Evolutionary conservation across 192 early-diverging fungal species (phyloP).

Genomic region (Dimargaris cristalligena): DNA sequence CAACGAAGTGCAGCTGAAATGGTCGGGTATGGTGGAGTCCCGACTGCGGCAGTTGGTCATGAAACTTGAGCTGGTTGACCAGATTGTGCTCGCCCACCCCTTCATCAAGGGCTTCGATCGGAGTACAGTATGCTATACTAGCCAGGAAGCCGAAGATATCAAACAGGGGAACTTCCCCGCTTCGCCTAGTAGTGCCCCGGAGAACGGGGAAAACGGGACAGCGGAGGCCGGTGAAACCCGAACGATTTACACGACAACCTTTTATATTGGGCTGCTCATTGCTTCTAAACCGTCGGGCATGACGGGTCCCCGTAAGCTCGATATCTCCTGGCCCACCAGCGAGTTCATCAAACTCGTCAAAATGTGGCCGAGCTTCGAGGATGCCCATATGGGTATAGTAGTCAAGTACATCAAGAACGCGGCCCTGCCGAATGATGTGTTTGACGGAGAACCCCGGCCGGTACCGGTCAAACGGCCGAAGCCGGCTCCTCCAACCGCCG

Average conservation of each 20-base stretch:
- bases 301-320: conserved; percentile 41
- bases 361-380: conserved; percentile 60
- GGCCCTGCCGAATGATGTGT: conserved; percentile 21
- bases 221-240: conserved; percentile 13
- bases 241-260: conserved; percentile 56
- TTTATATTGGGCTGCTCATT: conserved; percentile 76
- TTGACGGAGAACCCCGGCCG: conserved; percentile 14
- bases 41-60: conserved; percentile 69
- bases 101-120: conserved; percentile 78
- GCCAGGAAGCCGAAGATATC: conserved; percentile 46
- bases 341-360: conserved; percentile 77
- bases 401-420: conserved; percentile 42
- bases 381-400: conserved; percentile 42
- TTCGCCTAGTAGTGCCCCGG: conserved; percentile 9
- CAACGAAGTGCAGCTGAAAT: conserved; percentile 54
- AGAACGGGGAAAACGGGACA: conserved; percentile 16
- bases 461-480: background rate
- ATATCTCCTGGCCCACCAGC: conserved; percentile 60
- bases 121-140: conserved; percentile 37
- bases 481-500: background rate
- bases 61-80: conserved; percentile 63
- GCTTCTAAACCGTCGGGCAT: conserved; percentile 31
- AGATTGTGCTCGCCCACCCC: conserved; percentile 65
- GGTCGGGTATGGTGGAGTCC: conserved; percentile 86
- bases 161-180: conserved; percentile 45